Conservation (phyloP, 371 early-diverging fungal genomes). For the Circinella umbellata region DNA sequence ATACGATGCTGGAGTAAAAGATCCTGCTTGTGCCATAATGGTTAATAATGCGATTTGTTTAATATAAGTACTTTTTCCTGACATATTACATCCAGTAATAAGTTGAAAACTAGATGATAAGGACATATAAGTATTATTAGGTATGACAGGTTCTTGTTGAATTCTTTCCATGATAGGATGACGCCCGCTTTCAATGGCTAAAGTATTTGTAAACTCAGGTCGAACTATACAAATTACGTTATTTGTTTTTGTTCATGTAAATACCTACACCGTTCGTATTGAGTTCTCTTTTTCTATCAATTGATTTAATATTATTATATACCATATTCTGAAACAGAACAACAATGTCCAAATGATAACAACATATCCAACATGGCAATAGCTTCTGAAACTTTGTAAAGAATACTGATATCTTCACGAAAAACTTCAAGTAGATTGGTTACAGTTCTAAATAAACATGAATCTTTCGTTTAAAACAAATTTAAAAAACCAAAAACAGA, state of each 20-base stretch:
- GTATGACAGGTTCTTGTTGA: slow-evolving; percentile 55
- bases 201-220: slow-evolving; percentile 81
- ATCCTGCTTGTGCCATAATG: slow-evolving; percentile 97
- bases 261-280: too few species aligned
- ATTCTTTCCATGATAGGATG: slow-evolving; percentile 83
- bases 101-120: slow-evolving; percentile 77
- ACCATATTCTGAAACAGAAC: slow-evolving; percentile 61
- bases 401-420: slow-evolving; percentile 59
- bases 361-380: slow-evolving; percentile 86
- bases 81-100: slow-evolving; percentile 99
- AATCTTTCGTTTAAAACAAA: too few species aligned
- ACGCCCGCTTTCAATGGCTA: slow-evolving; percentile 80
- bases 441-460: slow-evolving; percentile 55
- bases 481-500: too few species aligned
- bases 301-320: slow-evolving; percentile 2
- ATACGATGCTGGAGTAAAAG: slow-evolving; percentile 91
- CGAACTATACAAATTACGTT: too few species aligned
- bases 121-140: slow-evolving; percentile 82
- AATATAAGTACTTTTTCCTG: slow-evolving; percentile 95
- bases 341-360: slow-evolving; percentile 69
- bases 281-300: too few species aligned
- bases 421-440: slow-evolving; percentile 63
- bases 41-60: slow-evolving; percentile 86
- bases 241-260: too few species aligned
- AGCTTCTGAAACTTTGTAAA: slow-evolving; percentile 83